phyloP scores from a whole-genome alignment of 164 flowering plant species.

The Magnolia kwangsiensis region DNA sequence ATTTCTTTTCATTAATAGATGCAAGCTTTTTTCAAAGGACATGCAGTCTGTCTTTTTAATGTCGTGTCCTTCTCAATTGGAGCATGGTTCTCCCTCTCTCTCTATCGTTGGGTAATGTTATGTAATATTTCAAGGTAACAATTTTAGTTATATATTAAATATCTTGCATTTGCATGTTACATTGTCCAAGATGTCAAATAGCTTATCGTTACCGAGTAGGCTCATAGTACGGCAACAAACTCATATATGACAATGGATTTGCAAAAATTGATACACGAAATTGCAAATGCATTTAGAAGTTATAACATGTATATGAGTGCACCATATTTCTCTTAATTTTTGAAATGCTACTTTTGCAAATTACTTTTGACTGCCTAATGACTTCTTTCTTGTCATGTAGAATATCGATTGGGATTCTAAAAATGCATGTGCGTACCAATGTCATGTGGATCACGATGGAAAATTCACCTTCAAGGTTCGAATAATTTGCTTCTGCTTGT shows the following conservation, averaged over 20 bases:
- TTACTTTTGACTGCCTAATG: not conserved
- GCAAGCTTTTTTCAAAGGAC: too few species aligned
- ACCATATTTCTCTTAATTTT: not conserved
- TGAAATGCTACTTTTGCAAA: not conserved
- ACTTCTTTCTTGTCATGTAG: constrained; percentile 26
- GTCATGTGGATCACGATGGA: constrained; percentile 42
- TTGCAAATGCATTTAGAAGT: too few species aligned
- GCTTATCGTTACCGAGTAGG: not conserved
- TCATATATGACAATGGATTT: not conserved
- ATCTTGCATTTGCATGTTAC: not conserved
- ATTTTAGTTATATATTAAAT: not conserved
- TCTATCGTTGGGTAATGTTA: too few species aligned
- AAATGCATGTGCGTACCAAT: constrained; percentile 32
- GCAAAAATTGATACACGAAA: not conserved
- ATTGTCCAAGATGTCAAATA: not conserved
- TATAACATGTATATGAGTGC: not conserved
- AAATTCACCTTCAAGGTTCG: constrained; percentile 49
- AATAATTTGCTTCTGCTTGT: not conserved
- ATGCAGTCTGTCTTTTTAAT: too few species aligned
- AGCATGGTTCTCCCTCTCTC: too few species aligned
- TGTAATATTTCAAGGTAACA: not conserved
- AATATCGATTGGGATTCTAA: constrained; percentile 44
- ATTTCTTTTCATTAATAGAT: too few species aligned
- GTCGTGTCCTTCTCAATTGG: too few species aligned
- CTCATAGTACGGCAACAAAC: not conserved